Percentiles rank a stretch among this genome's conserved stretches.
These are phyloP conservation scores for Mycena vitilis DNA, from an alignment of 768 basidiomycete species.

Conservation along the genomic window DNA sequence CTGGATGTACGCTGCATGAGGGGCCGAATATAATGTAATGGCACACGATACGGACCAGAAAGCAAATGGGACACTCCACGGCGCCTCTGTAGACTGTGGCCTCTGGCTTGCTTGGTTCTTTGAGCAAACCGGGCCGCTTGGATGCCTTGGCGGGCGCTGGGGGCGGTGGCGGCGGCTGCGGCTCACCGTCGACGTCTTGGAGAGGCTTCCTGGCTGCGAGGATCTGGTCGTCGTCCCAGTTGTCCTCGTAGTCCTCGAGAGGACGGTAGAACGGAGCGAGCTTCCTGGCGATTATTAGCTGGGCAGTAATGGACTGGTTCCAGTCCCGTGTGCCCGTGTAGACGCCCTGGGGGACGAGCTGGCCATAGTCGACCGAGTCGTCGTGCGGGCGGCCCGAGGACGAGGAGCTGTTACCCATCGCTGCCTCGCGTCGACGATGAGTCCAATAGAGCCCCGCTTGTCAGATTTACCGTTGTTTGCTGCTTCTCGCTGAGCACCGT, in stretches of 20 bases:
- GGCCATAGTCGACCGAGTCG: constrained; percentile 86
- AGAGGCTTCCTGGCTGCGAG: constrained; percentile 82
- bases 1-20: constrained; percentile 55
- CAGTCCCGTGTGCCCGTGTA: constrained; percentile 90
- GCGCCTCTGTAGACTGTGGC: constrained; percentile 87
- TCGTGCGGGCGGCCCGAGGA: constrained; percentile 84
- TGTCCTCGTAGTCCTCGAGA: constrained; percentile 90
- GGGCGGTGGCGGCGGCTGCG: constrained; percentile 44
- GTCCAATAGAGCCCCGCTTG: neutral
- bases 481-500: neutral
- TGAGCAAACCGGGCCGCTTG: constrained; percentile 68
- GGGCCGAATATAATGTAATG: constrained; percentile 13
- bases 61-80: constrained; percentile 97
- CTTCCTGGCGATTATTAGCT: constrained; percentile 87
- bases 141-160: constrained; percentile 48
- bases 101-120: constrained; percentile 79
- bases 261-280: constrained; percentile 98
- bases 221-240: constrained; percentile 91
- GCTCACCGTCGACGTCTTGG: constrained; percentile 60
- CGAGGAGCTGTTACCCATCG: constrained; percentile 87
- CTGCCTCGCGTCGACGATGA: constrained; percentile 4
- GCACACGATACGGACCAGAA: constrained; percentile 74
- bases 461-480: neutral
- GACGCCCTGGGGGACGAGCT: constrained; percentile 84
- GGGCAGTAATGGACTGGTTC: constrained; percentile 88